These are phyloP conservation scores for Lycium ferocissimum DNA, from an alignment of 257 asterid genomes.

Conservation along the genomic window DNA sequence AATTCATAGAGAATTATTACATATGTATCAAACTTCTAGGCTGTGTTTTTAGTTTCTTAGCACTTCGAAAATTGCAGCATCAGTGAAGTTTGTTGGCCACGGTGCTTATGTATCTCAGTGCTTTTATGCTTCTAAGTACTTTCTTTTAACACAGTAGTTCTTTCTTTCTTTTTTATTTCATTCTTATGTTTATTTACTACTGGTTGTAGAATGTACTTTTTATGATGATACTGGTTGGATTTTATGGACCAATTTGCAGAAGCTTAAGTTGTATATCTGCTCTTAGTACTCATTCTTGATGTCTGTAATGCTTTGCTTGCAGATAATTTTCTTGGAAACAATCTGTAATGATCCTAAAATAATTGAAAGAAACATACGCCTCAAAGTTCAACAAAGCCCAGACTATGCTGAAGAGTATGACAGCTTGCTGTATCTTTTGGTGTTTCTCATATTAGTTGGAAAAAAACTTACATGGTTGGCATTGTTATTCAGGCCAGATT, in stretches of 20 bases:
- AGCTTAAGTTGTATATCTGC: conserved; percentile 8
- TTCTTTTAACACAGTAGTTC: conserved; percentile 6
- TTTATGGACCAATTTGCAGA: background rate
- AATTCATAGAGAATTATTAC: background rate
- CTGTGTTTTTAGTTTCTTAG: background rate
- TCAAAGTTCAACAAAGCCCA: conserved; percentile 99
- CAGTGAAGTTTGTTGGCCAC: background rate
- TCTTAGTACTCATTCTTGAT: conserved; percentile 29
- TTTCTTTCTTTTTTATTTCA: background rate
- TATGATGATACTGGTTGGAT: conserved; percentile 16
- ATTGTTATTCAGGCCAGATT: conserved; percentile 85
- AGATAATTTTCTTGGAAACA: conserved; percentile 96
- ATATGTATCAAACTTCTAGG: background rate
- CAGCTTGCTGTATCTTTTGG: conserved; percentile 39
- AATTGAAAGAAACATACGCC: conserved; percentile 98
- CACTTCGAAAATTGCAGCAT: conserved; percentile 12
- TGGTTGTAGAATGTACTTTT: background rate
- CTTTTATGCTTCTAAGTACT: background rate
- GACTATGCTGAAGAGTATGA: conserved; percentile 97
- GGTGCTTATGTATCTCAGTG: background rate
- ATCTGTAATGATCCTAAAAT: conserved; percentile 83
- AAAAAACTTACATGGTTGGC: conserved; percentile 29
- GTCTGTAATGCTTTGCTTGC: conserved; percentile 38
- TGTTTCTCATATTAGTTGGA: conserved; percentile 1
- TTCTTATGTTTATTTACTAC: background rate